Percentiles rank a stretch among this genome's conserved stretches.
These are phyloP conservation scores for Candida ovalis DNA, from an alignment of 805 yeast genomes.

Conservation along the genomic window DNA sequence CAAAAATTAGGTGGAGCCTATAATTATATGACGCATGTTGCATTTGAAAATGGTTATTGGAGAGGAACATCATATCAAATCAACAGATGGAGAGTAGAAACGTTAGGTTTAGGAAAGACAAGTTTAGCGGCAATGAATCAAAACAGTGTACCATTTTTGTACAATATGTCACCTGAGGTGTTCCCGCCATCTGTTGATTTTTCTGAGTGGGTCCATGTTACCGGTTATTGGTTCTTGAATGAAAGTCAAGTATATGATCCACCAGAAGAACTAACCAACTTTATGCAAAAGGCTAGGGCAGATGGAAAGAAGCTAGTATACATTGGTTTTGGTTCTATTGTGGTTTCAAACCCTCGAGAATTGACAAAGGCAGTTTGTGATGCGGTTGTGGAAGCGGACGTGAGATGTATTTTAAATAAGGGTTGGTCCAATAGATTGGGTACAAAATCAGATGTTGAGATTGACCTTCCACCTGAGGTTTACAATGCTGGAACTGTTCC, in stretches of 20 bases:
- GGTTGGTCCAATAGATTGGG: conserved; percentile 88
- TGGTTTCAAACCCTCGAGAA: conserved; percentile 75
- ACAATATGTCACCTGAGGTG: conserved; percentile 82
- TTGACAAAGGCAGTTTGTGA: conserved; percentile 74
- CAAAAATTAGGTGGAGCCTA: conserved; percentile 91
- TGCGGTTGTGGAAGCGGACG: conserved; percentile 77
- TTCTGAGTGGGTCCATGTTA: conserved; percentile 91
- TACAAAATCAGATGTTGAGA: conserved; percentile 34
- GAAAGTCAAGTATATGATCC: conserved; percentile 50
- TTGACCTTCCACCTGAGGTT: conserved; percentile 61
- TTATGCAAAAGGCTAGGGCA: conserved; percentile 57
- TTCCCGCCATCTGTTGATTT: conserved; percentile 92
- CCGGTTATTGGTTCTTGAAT: conserved; percentile 93
- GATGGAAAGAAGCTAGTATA: conserved; percentile 74
- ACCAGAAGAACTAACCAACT: conserved; percentile 50
- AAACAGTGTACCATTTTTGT: conserved; percentile 78
- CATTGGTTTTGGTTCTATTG: conserved; percentile 95
- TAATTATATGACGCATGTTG: conserved; percentile 86
- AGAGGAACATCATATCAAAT: conserved; percentile 84
- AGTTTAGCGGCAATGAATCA: conserved; percentile 69
- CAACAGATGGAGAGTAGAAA: conserved; percentile 79
- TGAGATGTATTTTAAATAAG: conserved; percentile 81
- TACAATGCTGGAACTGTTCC: conserved; percentile 73
- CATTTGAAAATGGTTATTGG: conserved; percentile 93
- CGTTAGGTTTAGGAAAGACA: conserved; percentile 63